A percentile compares a stretch with the other conserved stretches of the same genome.
Conservation (phyloP, 495 filamentous ascomycete species). For the Aspergillus egyptiacus region DNA sequence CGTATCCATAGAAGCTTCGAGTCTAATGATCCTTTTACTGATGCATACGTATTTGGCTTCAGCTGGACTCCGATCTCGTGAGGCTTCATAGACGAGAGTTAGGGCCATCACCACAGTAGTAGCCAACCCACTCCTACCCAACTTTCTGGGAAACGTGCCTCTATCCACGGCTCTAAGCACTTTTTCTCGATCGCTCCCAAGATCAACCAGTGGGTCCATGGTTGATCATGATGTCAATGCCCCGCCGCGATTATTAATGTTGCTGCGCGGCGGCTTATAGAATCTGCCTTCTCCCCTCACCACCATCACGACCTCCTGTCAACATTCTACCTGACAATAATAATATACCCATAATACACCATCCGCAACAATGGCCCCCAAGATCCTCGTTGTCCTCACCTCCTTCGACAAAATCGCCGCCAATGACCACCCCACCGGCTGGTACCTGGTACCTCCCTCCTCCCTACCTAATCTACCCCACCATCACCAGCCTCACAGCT, state of each 20-base stretch:
- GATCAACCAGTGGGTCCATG: no score
- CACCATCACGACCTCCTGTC: neutral
- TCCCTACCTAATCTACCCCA: neutral
- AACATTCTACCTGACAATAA: neutral
- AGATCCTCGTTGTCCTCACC: constrained; percentile 61
- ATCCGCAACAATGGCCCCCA: constrained; percentile 33
- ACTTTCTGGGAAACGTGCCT: no score
- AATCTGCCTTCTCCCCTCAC: neutral
- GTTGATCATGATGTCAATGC: neutral
- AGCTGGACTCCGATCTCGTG: no score
- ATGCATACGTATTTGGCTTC: no score
- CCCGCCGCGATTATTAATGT: no score
- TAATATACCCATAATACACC: neutral
- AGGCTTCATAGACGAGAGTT: no score
- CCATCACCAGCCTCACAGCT: neutral
- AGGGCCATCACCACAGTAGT: no score
- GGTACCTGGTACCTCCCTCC: constrained; percentile 48
- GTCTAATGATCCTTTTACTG: no score
- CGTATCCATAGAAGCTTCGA: no score
- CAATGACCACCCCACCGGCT: constrained; percentile 52
- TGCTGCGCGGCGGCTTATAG: neutral
- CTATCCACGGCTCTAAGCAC: no score
- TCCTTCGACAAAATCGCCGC: constrained; percentile 49
- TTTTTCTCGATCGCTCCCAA: no score
- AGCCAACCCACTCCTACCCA: no score